phyloP scores from a whole-genome alignment of 2,329 filamentous ascomycete genomes.

The Talaromyces albobiverticillius region DNA sequence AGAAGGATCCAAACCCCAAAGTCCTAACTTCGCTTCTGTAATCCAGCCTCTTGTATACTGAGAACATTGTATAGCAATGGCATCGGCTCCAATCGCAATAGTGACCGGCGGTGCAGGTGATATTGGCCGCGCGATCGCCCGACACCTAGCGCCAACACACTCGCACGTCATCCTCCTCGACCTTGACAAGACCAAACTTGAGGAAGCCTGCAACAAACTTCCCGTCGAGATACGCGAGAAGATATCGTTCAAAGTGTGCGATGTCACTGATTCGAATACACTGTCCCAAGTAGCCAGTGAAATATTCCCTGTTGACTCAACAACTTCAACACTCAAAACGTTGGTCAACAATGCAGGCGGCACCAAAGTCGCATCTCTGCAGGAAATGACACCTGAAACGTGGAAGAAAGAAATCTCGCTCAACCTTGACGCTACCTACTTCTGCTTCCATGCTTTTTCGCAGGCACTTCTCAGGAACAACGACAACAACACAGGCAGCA shows the following conservation, averaged over 20 bases:
- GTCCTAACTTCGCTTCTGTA: too few species aligned
- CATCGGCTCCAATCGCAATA: slow-evolving; percentile 18
- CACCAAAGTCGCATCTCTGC: slow-evolving; percentile 21
- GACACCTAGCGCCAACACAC: slow-evolving; percentile 21
- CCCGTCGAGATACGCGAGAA: slow-evolving; percentile 16
- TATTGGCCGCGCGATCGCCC: slow-evolving; percentile 26
- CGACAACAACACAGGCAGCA: slow-evolving; percentile 7
- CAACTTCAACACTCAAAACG: slow-evolving; percentile 17
- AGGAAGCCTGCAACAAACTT: slow-evolving; percentile 14
- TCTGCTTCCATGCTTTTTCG: slow-evolving; percentile 20
- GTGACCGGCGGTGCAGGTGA: slow-evolving; percentile 27
- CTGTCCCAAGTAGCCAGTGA: slow-evolving; percentile 15
- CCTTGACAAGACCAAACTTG: slow-evolving; percentile 18
- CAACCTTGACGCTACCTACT: slow-evolving; percentile 21
- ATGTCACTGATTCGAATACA: slow-evolving; percentile 22
- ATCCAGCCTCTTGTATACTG: too few species aligned
- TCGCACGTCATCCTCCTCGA: slow-evolving; percentile 23
- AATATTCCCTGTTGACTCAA: slow-evolving; percentile 5
- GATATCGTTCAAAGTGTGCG: slow-evolving; percentile 18
- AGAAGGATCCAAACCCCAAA: too few species aligned
- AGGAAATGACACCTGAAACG: slow-evolving; percentile 18
- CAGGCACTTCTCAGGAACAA: slow-evolving; percentile 17
- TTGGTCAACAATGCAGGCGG: slow-evolving; percentile 29
- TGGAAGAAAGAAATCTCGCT: slow-evolving; percentile 20
- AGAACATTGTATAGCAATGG: too few species aligned